phyloP scores from a whole-genome alignment of 495 filamentous ascomycete species.

The Aspergillus incahuasiensis region DNA sequence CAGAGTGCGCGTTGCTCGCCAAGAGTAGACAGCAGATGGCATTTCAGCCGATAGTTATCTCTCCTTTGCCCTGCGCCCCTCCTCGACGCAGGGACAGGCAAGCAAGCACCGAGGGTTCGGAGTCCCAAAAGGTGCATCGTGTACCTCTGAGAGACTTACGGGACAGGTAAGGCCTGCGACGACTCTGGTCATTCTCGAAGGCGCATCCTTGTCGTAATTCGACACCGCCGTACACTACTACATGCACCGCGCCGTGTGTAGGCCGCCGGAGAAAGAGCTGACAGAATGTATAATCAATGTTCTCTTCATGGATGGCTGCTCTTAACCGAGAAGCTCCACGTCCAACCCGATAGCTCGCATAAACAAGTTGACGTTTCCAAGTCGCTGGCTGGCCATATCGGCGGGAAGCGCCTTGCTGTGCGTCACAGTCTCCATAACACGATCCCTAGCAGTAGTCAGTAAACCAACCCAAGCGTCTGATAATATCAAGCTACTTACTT shows the following conservation, averaged over 20 bases:
- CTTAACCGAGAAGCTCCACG: constrained; percentile 81
- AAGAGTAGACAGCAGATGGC: not conserved
- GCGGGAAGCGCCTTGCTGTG: constrained; percentile 83
- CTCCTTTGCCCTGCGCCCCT: not conserved
- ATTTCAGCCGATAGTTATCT: not conserved
- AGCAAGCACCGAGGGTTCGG: not conserved
- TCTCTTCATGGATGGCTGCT: not conserved
- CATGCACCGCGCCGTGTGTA: not conserved
- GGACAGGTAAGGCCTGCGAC: not conserved
- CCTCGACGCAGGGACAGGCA: not conserved
- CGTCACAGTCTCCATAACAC: constrained; percentile 91
- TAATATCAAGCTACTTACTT: constrained; percentile 54
- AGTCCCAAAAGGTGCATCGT: not conserved
- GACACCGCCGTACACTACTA: not conserved
- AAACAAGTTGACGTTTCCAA: constrained; percentile 93
- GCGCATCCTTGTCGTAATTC: not conserved
- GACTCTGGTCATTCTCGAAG: not conserved
- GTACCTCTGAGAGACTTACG: no score
- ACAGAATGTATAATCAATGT: not conserved
- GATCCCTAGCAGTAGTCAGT: constrained; percentile 54
- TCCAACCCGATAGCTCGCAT: constrained; percentile 98
- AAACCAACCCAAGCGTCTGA: not conserved
- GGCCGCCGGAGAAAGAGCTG: not conserved
- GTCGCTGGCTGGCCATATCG: constrained; percentile 72
- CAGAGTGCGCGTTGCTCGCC: not conserved